phyloP scores from a whole-genome alignment of 1,284 basidiomycete genomes.

The Sporisorium iseilematis-ciliati region DNA sequence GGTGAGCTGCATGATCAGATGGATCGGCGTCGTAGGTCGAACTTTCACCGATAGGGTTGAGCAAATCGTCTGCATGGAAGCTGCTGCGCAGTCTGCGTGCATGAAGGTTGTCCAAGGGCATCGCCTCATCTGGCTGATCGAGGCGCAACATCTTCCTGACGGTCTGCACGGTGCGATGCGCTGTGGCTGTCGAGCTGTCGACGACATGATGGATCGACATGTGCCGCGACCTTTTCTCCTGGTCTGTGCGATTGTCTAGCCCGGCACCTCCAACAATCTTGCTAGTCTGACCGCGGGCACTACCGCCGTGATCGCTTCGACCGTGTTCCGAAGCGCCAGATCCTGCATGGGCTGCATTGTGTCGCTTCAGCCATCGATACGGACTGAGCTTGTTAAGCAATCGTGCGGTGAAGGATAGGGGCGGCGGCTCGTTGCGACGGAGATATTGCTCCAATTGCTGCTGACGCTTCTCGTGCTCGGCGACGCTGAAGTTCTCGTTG shows the following conservation, averaged over 20 bases:
- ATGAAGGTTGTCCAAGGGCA: conserved; percentile 74
- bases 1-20: conserved; percentile 64
- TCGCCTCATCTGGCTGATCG: conserved; percentile 76
- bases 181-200: conserved; percentile 32
- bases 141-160: conserved; percentile 59
- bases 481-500: conserved; percentile 95
- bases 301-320: conserved; percentile 22
- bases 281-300: conserved; percentile 25
- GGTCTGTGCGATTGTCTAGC: conserved; percentile 22
- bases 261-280: conserved; percentile 49
- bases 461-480: conserved; percentile 88
- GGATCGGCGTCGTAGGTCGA: conserved; percentile 42
- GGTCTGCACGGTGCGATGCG: conserved; percentile 47
- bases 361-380: conserved; percentile 79
- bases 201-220: conserved; percentile 37
- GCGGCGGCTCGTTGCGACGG: conserved; percentile 69
- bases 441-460: conserved; percentile 79
- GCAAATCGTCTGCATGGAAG: conserved; percentile 50
- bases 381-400: conserved; percentile 82
- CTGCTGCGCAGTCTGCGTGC: conserved; percentile 55
- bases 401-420: conserved; percentile 64
- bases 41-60: conserved; percentile 15
- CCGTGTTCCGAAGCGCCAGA: conserved; percentile 25
- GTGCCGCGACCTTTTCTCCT: conserved; percentile 30
- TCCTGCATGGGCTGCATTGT: conserved; percentile 72